Evolutionary conservation across 257 asterid species (phyloP), one percentile per base, ranked within the genome.

Genomic region (Cruciata laevipes): DNA sequence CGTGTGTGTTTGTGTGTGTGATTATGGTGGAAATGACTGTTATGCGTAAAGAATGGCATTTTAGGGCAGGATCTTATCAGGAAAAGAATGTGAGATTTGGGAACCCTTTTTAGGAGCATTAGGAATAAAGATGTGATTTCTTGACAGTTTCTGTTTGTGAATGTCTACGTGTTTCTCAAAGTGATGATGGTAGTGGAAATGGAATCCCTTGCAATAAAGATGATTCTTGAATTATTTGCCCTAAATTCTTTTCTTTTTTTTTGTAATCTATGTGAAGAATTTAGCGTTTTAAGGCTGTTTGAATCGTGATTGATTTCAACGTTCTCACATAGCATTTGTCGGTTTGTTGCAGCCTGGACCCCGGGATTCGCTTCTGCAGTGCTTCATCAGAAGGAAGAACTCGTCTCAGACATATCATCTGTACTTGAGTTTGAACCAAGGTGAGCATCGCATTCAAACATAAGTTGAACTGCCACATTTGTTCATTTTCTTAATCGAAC

Each of bases 261-360:
- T 7, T 37, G 42, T 37, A 37, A 12, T 1, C 42, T 37, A 37
- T 37, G 8, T 37, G 42, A 37, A 37, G 3, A 7, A 7, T 37
- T 3, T 10, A 7, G 42, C 3, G 25, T 23, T 63, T 53, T 17
- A n/a, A 20, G 53, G 58, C 12, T 38, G 59, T 56, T 55, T 65
- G 2, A 55, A 52, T 32, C 7, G 24, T 51, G 37, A 10, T 33
- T 53, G 62, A 24, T 51, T 63, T 53, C 14, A 16, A 49, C 64
- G 16, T 68, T 35, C 64, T 42, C 37, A 74, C 35, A 71, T 44
- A 1, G 40, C n/a, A 30, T 53, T 57, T 44, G 61, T 6, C 51
- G 51, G 51, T 42, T 42, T 61, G 69, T 75, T 83, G 84, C 96
- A 94, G 99, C 97, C 99, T 65, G 99, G 99, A 18, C 95, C 97